phyloP scores from a whole-genome alignment of 495 filamentous ascomycete genomes.

The Podospora tetraspora region DNA sequence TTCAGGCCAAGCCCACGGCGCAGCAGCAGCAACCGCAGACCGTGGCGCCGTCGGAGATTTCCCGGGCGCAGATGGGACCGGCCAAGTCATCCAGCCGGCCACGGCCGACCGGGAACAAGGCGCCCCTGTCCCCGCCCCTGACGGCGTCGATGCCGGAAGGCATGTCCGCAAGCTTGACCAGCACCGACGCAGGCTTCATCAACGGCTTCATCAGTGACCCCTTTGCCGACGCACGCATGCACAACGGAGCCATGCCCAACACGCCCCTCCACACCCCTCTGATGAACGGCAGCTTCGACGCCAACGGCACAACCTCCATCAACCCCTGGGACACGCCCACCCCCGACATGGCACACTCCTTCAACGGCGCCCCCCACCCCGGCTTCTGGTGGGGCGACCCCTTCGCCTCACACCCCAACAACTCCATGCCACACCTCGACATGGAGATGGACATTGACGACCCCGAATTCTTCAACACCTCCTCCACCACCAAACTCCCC shows the following conservation, averaged over 20 bases:
- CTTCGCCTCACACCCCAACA: neutral
- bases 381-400: constrained; percentile 5
- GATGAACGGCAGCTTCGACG: neutral
- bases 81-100: constrained; percentile 7
- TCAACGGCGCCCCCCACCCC: constrained; percentile 8
- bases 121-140: constrained; percentile 33
- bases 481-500: neutral
- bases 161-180: constrained; percentile 7
- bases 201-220: constrained; percentile 36
- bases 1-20: constrained; percentile 16
- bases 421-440: neutral
- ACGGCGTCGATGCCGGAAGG: constrained; percentile 29
- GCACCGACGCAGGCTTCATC: constrained; percentile 19
- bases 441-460: constrained; percentile 10
- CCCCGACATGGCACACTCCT: constrained; percentile 11
- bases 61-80: constrained; percentile 22
- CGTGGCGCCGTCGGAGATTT: constrained; percentile 15
- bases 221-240: constrained; percentile 25
- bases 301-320: neutral
- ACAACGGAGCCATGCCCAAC: constrained; percentile 17
- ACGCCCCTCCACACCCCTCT: constrained; percentile 32
- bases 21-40: constrained; percentile 13
- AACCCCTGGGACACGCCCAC: constrained; percentile 12
- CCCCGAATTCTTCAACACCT: constrained; percentile 7
- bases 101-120: constrained; percentile 14